Percentiles rank a stretch among this genome's conserved stretches.
Evolutionary conservation across 331 rosid species (phyloP).

Genomic region (Quercus tomentella): DNA sequence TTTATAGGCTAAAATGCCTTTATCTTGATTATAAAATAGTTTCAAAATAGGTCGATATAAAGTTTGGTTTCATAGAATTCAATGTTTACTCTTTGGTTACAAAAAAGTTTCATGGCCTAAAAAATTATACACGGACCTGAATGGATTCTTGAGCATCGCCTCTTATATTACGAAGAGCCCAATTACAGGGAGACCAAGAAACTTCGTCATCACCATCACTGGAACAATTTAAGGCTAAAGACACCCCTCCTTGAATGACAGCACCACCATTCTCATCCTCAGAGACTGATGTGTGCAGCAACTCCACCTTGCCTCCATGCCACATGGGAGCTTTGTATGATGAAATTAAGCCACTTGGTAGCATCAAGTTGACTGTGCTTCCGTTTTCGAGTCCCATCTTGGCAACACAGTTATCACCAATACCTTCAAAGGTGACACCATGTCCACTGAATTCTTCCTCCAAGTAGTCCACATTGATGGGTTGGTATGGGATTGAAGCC

Average conservation of each 20-base stretch:
- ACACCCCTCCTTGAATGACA: slow-evolving; percentile 70
- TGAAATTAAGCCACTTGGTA: slow-evolving; percentile 76
- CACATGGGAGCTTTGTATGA: slow-evolving; percentile 89
- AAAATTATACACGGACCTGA: slow-evolving; percentile 36
- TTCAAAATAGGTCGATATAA: not conserved
- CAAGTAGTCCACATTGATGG: slow-evolving; percentile 64
- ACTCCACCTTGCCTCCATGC: slow-evolving; percentile 82
- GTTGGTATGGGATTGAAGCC: slow-evolving; percentile 67
- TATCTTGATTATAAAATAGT: not conserved
- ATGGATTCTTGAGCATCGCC: slow-evolving; percentile 59
- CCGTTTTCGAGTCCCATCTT: slow-evolving; percentile 70
- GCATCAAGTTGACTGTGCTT: slow-evolving; percentile 59
- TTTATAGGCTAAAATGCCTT: not conserved
- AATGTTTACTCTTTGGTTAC: not conserved
- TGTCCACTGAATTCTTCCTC: slow-evolving; percentile 73
- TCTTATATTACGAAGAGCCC: slow-evolving; percentile 55
- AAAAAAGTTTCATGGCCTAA: not conserved
- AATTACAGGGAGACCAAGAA: slow-evolving; percentile 54
- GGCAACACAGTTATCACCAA: slow-evolving; percentile 59
- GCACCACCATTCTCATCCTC: slow-evolving; percentile 44
- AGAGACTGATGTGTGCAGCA: slow-evolving; percentile 65
- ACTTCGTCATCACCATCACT: slow-evolving; percentile 7
- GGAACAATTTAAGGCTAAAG: slow-evolving; percentile 47
- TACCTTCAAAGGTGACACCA: slow-evolving; percentile 78
- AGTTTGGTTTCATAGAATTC: not conserved